These are phyloP conservation scores for Stentor roeselii DNA, from an alignment of 73 alveolate genomes.

Conservation along the genomic window DNA sequence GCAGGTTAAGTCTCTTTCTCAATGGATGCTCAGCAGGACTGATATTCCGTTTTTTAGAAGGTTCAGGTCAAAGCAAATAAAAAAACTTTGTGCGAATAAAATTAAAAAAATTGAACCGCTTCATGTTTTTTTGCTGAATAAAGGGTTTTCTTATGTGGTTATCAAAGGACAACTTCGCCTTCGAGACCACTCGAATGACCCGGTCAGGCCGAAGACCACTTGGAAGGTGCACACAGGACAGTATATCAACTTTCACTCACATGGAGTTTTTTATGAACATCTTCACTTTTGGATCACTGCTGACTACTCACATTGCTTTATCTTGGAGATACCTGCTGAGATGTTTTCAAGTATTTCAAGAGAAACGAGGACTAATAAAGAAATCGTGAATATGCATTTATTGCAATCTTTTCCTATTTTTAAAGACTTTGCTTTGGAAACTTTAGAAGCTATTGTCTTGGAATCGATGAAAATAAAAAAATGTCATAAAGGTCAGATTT, in stretches of 20 bases:
- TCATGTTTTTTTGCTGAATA: background rate
- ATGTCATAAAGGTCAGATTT: conserved; percentile 6
- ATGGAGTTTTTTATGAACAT: background rate
- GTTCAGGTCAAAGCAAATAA: background rate
- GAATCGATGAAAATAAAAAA: conserved; percentile 24
- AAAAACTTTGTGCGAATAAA: background rate
- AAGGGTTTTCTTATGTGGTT: background rate
- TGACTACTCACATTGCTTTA: background rate
- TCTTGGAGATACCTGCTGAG: background rate
- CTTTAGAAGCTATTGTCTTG: background rate
- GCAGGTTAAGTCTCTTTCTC: background rate
- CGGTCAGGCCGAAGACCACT: background rate
- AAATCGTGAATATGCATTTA: background rate
- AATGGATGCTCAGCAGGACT: background rate
- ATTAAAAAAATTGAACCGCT: background rate
- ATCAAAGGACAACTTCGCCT: background rate
- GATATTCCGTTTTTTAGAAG: conserved; percentile 28
- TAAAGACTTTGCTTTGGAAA: background rate
- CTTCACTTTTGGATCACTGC: background rate
- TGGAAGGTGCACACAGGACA: conserved; percentile 4
- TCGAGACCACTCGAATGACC: background rate
- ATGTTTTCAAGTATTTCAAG: background rate
- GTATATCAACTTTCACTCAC: background rate
- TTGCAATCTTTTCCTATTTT: background rate
- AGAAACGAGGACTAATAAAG: background rate